phyloP scores from a whole-genome alignment of 495 filamentous ascomycete genomes.

The Aspergillus asperescens region DNA sequence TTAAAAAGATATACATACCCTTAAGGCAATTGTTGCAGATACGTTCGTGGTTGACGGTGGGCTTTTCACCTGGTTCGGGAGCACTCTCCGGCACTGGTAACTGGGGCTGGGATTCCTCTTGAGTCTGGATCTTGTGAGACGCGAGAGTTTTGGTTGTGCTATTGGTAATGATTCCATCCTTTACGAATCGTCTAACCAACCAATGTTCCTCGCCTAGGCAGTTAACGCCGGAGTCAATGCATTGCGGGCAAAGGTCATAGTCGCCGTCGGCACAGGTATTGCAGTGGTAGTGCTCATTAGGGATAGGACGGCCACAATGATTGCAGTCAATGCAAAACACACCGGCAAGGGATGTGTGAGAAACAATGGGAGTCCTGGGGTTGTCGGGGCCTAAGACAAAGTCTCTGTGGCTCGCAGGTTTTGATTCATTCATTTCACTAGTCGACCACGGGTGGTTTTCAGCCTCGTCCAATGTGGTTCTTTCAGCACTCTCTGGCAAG shows the following conservation, averaged over 20 bases:
- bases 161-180: constrained; percentile 70
- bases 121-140: constrained; percentile 46
- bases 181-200: constrained; percentile 85
- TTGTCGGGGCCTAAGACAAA: constrained; percentile 31
- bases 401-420: constrained; percentile 27
- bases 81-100: constrained; percentile 4
- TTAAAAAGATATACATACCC: constrained; percentile 44
- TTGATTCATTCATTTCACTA: constrained; percentile 4
- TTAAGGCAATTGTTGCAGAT: constrained; percentile 91
- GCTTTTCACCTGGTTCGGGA: constrained; percentile 12
- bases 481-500: constrained; percentile 4
- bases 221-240: constrained; percentile 66
- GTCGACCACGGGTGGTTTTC: constrained; percentile 8
- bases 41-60: constrained; percentile 38
- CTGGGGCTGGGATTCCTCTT: constrained; percentile 11
- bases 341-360: constrained; percentile 30
- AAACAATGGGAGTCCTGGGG: constrained; percentile 26
- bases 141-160: constrained; percentile 77
- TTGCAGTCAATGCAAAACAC: constrained; percentile 83
- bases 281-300: constrained; percentile 88
- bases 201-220: constrained; percentile 79
- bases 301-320: constrained; percentile 70
- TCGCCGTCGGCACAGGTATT: constrained; percentile 88
- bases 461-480: constrained; percentile 6
- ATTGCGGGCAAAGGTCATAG: constrained; percentile 84